Evolutionary conservation across 495 filamentous ascomycete species (phyloP), one percentile per base, ranked within the genome.

Genomic region (Annulohypoxylon moriforme): DNA sequence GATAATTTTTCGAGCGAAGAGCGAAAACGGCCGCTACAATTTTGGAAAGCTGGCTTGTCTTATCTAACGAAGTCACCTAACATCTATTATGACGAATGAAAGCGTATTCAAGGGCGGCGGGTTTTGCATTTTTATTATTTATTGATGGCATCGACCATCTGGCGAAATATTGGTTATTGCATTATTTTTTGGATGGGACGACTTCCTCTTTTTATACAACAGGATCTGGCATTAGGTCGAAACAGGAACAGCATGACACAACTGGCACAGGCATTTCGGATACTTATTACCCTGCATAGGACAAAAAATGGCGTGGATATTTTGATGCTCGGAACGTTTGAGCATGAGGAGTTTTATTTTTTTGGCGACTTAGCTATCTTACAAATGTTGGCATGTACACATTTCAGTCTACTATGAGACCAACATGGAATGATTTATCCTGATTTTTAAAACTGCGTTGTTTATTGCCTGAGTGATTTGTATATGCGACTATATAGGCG

Each of bases 291-390:
- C 47, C 36, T 52, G 57, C 66, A 67, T 67, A 29, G 52, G 68
- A 42, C 27, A 61, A 56, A 69, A 69, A 58, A 36, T 31, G 57
- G 56, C 36, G 58, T 31, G 55, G 56, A 68, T 40, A 46, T 68
- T 55, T 57, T 57, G 66, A 42, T 29, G 57, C 60, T 25, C 36
- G 67, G 42, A 49, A 40, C 22, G 40, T 56, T 44, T 40, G 22
- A 64, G 60, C 58, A 64, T 69, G 27, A 59, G 66, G 66, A 68
- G 59, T 68, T 68, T 59, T 25, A 13, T 42, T 16, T 29, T 57
- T 59, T n/a, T 42, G 24, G n/a, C n/a, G 29, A 18, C 13, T 14
- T 40, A 40, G 11, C 36, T 31, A 27, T 52, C 22, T 27, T 0
- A 24, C 46, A 49, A 25, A 49, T 14, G 46, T 25, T 49, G 46